Base-by-base conservation (phyloP, 1,284 basidiomycete species). In the Heterobasidion annosum region DNA sequence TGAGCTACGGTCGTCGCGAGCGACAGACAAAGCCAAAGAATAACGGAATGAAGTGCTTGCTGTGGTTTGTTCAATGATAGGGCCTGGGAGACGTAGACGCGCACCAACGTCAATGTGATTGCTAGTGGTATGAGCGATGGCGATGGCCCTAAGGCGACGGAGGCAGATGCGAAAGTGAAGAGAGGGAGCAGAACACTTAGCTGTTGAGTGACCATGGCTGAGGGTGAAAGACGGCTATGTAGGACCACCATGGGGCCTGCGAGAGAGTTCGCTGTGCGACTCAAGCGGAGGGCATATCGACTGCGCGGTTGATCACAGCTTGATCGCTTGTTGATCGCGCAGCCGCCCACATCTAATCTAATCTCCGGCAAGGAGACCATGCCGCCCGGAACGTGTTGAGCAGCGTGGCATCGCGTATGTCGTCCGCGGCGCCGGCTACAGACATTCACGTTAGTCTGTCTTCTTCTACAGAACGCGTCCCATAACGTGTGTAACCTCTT, bases 111-210 rank as follows among this genome's bases (percentile, higher is more conserved):
- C 0, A 88, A 61, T 0, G 79, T 73, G 0, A 77, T 50, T 0
- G 77, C 64, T 2, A 81, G 61, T 0, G 83, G 79, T 2, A 78
- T 57, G 35, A 83, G 71, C 0, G 75, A 72, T 0, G 83, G 80
- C 4, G 77, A 68, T 0, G 79, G 70, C 0, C 73, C 68, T 5
- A 84, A 64, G 0, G 82, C 78, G 6, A 79, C 63, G 1, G 72
- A 60, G 0, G 78, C 73, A 0, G 78, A 65, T 0, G 66, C 48
- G 0, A 71, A 59, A 8, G 73, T 63, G 0, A 68, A 59, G 3
- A 62, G 16, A 0, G 74, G 68, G 56, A 79, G 79, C 12, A 72
- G 64, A 10, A 58, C 1, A 57, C 72, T 67, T 2, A 70, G 70
- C 53, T 75, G 63, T 8, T 66, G 59, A 34, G 69, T 65, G 54